Evolutionary conservation across 257 asterid species (phyloP), one percentile per base, ranked within the genome.

Genomic region (Echites panduratus): DNA sequence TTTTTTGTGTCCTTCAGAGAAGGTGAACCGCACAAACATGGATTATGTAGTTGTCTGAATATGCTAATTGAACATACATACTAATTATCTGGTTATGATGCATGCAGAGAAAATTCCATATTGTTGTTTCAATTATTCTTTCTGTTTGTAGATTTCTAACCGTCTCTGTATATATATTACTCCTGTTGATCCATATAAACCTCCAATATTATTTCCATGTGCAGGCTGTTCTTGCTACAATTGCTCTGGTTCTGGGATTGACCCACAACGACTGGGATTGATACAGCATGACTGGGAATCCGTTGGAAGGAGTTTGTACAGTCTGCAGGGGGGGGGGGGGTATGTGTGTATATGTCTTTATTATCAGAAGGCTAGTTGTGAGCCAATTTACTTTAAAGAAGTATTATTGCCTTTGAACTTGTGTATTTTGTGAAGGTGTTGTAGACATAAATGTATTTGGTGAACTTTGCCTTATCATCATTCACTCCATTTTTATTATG

Each of bases 141-240:
- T 57, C 24, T 47, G 40, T 70, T 76, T 19, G 35, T 19, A 14
- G 5, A 20, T 10, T 69, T 76, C 50, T 32, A 4, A 7, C 2
- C 0, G 1, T n/a, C 19, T 26, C 17, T 16, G 20, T 32, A 6
- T 7, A 20, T 5, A 14, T 19, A 59, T 40, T 19, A 49, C 17
- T 16, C 22, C 20, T n/a, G n/a, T 35, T 16, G 0, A 19, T 32
- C 26, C 5, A 44, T 12, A 13, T 32, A 56, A n/a, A 58, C 58
- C 53, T 53, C 6, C 47, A 12, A 62, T 27, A 43, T 38, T 54
- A 24, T 56, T 35, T 20, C 73, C n/a, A 29, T 72, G 68, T 54
- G 61, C 82, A 93, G 97, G 98, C 97, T 70, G 83, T 88, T 80
- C 80, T 93, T 64, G 88, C 89, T 43, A 65, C 92, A 4, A 61